Conservation (phyloP, 768 basidiomycete species). For the Calocybe cyanea region DNA sequence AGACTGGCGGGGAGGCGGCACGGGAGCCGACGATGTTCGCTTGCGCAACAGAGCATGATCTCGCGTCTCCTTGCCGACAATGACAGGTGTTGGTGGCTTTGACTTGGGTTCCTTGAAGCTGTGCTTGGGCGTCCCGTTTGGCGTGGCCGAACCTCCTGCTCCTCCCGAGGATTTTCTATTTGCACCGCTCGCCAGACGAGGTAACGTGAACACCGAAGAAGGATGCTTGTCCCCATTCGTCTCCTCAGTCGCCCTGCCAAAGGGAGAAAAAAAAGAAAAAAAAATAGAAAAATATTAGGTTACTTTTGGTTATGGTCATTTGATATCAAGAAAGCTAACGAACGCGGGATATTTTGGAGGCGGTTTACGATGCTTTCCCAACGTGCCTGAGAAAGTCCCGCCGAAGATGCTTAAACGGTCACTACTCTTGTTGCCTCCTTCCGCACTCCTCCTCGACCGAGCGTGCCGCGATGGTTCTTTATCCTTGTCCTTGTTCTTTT, state of each 20-base stretch:
- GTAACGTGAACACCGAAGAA: constrained; percentile 44
- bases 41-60: constrained; percentile 50
- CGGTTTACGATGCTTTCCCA: constrained; percentile 76
- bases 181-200: constrained; percentile 39
- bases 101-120: constrained; percentile 10
- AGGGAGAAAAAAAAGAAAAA: constrained; percentile 1
- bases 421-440: constrained; percentile 37
- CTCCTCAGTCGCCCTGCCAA: constrained; percentile 32
- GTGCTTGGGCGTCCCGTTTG: constrained; percentile 12
- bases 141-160: constrained; percentile 39
- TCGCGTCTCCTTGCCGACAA: constrained; percentile 23
- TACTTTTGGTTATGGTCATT: background rate
- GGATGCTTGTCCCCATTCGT: constrained; percentile 39
- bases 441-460: constrained; percentile 48
- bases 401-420: constrained; percentile 87
- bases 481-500: constrained; percentile 31
- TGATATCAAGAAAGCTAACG: constrained; percentile 25
- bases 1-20: background rate
- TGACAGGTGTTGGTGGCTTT: constrained; percentile 6
- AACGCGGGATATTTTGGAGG: constrained; percentile 69
- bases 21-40: constrained; percentile 40
- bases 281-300: background rate
- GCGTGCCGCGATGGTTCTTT: constrained; percentile 32
- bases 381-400: constrained; percentile 50
- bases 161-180: constrained; percentile 40